A percentile compares a stretch with the other conserved stretches of the same genome.
Conservation (phyloP, 1,284 basidiomycete genomes). For the Cerrena zonata region DNA sequence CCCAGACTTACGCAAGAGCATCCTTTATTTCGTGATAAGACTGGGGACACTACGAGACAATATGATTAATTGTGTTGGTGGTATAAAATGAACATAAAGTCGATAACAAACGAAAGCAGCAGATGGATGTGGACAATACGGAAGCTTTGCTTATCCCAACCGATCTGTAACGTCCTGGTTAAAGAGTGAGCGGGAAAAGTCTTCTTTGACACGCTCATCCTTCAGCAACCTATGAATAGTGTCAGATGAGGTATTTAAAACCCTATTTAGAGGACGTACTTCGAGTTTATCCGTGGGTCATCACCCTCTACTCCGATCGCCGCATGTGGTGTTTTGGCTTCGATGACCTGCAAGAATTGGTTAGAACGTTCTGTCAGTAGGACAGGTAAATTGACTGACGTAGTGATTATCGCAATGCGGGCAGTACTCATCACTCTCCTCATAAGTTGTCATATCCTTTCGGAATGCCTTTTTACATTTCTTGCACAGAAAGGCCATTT, state of each 20-base stretch:
- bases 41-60: too few species aligned
- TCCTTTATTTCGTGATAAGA: too few species aligned
- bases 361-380: background rate
- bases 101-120: background rate
- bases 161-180: conserved; percentile 33
- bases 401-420: conserved; percentile 98
- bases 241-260: conserved; percentile 4
- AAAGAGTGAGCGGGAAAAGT: conserved; percentile 47
- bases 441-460: conserved; percentile 87
- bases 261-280: conserved; percentile 38
- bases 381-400: conserved; percentile 51
- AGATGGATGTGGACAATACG: background rate
- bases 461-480: conserved; percentile 97
- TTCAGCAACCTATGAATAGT: conserved; percentile 53
- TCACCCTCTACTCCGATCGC: conserved; percentile 85
- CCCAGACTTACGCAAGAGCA: too few species aligned
- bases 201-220: conserved; percentile 58
- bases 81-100: too few species aligned
- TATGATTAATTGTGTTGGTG: too few species aligned
- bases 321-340: conserved; percentile 87
- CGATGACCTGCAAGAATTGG: conserved; percentile 62
- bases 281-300: conserved; percentile 80
- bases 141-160: conserved; percentile 23
- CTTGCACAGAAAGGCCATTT: conserved; percentile 95
- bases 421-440: conserved; percentile 96